Evolutionary conservation across 2,329 filamentous ascomycete genomes (phyloP), one percentile per base, ranked within the genome.

Genomic region (Fusarium compactum): DNA sequence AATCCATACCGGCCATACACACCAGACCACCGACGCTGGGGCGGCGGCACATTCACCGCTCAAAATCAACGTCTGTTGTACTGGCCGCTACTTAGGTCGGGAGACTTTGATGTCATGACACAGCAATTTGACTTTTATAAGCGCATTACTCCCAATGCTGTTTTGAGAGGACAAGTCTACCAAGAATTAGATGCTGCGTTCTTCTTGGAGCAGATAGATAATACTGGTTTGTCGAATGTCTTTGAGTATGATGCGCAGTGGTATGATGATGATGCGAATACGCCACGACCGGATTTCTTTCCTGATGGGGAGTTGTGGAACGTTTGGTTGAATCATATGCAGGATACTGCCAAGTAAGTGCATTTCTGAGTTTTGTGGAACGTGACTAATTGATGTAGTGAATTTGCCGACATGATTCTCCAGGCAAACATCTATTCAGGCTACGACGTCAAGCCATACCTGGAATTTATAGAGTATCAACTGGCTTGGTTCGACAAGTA

Each of bases 221-320:
- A 62, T 1, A 62, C 59, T 0, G 59, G 59, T 1, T 9, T 62
- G 4, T 62, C 59, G 0, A 62, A 62, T 15, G 59, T 62, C 1
- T 62, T 46, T 4, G 59, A 62, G 40, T 62, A 62, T n/a, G 53
- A 62, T n/a, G 57, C 57, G 1, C 59, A 62, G 7, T 62, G 45
- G 38, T 62, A 62, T 4, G 57, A 62, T 9, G 59, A 62, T 12
- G 57, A 62, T 18, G 59, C 59, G 0, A 62, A 62, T n/a, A 62
- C 57, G 2, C 57, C 57, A 0, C 40, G 57, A 0, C 59, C 59
- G 4, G 57, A 14, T 1, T 62, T 62, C 12, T 62, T 62, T 6
- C 57, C 59, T 0, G 40, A 54, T 27, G 59, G 59, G 0, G 59
- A 62, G 12, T 24, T 54, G 3, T 62, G 59, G 57, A 62, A 62